A percentile compares a stretch with the other conserved stretches of the same genome.
These are phyloP conservation scores for Trichoderma sp. DNA, from an alignment of 2,329 filamentous ascomycete species.

Conservation along the genomic window DNA sequence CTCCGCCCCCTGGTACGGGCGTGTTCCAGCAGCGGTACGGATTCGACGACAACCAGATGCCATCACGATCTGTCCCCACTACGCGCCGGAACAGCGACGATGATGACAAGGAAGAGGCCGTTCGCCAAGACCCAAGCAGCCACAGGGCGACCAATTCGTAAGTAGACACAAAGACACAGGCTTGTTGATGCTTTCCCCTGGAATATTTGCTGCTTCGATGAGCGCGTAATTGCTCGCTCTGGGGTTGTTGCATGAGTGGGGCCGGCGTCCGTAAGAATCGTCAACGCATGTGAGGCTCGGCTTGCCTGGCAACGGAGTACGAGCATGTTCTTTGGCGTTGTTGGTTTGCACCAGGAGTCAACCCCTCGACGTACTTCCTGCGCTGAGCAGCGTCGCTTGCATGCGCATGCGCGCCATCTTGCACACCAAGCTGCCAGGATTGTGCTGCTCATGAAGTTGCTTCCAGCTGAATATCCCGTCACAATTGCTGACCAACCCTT, in stretches of 20 bases:
- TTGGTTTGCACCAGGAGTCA: background rate
- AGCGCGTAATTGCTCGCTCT: background rate
- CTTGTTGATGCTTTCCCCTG: constrained; percentile 14
- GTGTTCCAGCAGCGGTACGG: constrained; percentile 57
- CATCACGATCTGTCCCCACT: constrained; percentile 80
- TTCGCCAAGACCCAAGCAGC: constrained; percentile 65
- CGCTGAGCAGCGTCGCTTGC: background rate
- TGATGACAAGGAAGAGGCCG: constrained; percentile 76
- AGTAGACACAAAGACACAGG: constrained; percentile 47
- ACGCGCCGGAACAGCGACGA: constrained; percentile 90
- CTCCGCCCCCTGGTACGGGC: constrained; percentile 65
- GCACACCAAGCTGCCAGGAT: background rate
- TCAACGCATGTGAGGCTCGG: background rate
- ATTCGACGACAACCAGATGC: constrained; percentile 50
- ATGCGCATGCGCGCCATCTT: background rate
- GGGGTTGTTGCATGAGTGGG: background rate
- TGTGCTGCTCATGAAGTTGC: background rate
- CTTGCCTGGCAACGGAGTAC: background rate
- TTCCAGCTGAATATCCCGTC: background rate
- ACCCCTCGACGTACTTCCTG: background rate
- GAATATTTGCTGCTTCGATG: background rate
- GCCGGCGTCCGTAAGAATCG: background rate
- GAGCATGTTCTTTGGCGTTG: background rate
- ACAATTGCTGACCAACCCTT: constrained; percentile 25
- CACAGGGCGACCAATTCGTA: constrained; percentile 75